Conservation (phyloP, 768 basidiomycete genomes). For the Astraeus odoratus region DNA sequence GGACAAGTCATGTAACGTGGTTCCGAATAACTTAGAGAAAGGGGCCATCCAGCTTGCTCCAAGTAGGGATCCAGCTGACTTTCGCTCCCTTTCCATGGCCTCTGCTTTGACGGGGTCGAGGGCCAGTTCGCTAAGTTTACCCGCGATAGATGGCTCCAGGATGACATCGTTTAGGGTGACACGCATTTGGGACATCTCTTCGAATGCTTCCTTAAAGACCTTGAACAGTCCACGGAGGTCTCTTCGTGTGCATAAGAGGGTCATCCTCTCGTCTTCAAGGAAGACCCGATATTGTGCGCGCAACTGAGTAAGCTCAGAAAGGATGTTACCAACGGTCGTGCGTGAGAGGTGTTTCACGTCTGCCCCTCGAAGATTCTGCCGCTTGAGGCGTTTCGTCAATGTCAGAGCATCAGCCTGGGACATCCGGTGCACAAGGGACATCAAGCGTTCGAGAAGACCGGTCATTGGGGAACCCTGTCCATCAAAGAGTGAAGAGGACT, state of each 20-base stretch:
- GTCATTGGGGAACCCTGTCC: constrained; percentile 44
- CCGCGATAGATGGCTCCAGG: constrained; percentile 76
- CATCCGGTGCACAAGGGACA: constrained; percentile 55
- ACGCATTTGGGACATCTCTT: constrained; percentile 76
- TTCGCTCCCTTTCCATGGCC: constrained; percentile 28
- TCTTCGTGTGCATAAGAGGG: constrained; percentile 58
- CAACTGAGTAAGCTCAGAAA: constrained; percentile 63
- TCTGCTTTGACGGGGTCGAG: constrained; percentile 52
- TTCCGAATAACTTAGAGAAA: constrained; percentile 71
- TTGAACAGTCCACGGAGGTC: constrained; percentile 82
- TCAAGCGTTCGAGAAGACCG: constrained; percentile 54
- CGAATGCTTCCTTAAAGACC: constrained; percentile 77
- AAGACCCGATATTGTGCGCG: constrained; percentile 66
- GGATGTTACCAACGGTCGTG: constrained; percentile 66
- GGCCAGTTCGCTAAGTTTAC: constrained; percentile 62
- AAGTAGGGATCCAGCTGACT: constrained; percentile 25
- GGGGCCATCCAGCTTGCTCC: constrained; percentile 76
- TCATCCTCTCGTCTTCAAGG: constrained; percentile 67
- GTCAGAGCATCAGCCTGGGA: constrained; percentile 78
- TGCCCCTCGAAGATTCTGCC: constrained; percentile 80
- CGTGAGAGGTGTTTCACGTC: constrained; percentile 85
- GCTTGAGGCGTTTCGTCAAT: constrained; percentile 82
- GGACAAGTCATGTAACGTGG: constrained; percentile 23
- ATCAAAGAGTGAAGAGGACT: constrained; percentile 66
- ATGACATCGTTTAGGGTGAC: constrained; percentile 83